Evolutionary conservation across 1,139 yeast genomes (phyloP), one percentile per base, ranked within the genome.

Genomic region (Hemisphaericaspora xylofermentans): DNA sequence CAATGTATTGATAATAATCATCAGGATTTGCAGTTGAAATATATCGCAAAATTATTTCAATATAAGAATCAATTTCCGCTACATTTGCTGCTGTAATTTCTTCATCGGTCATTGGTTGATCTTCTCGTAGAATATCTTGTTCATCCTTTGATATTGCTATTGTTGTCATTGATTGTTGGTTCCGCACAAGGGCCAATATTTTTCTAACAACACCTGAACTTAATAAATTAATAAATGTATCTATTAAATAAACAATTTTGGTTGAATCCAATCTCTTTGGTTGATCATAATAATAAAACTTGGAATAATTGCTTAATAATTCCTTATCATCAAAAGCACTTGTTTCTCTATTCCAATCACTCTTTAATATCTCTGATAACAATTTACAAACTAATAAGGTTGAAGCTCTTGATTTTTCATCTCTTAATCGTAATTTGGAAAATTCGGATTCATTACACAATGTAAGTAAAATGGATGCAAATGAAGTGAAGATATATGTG

Each of bases 1-100:
- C 58, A 9, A 77, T 43, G 48, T 68, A 79, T 12, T 59, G 57
- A 41, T 64, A 71, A 51, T 72, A 80, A 26, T 75, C 78, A 0
- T 48, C 48, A 30, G 85, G 80, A 53, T 82, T 80, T 1, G 85
- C 64, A 1, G 82, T 75, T 2, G 83, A 75, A 13, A 82, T 51
- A 52, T 66, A 82, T 38, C 78, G 66, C 28, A 80, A 55, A 3
- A 76, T 57, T 3, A 66, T 50, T 53, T 74, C 74, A 55, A 78
- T 57, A 58, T 70, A 66, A 12, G 53, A 49, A 51, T 80, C 84
- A 33, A 79, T 75, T 31, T 71, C 51, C 1, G 38, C 22, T 6
- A 50, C 38, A 27, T 38, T 17, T 12, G 34, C 13, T 9, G 39
- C 38, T 10, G 35, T 36, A 8, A 28, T 18, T 26, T 41, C 51